Evolutionary conservation across 345 rosid species (phyloP).

Genomic region (Camelina neglecta): DNA sequence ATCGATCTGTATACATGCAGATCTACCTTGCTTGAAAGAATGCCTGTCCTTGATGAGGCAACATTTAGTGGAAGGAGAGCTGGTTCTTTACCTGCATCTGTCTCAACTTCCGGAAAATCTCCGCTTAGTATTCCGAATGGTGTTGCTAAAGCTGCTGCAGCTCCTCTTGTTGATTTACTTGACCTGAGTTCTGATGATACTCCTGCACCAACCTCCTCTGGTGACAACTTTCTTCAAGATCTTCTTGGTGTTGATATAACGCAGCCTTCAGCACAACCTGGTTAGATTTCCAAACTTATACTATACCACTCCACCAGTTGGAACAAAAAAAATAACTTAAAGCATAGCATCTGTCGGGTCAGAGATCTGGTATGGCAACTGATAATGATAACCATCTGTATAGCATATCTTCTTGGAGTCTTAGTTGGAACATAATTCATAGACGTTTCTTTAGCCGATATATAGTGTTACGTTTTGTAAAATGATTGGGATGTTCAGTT

Average conservation of each 20-base stretch:
- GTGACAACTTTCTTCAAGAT: constrained; percentile 83
- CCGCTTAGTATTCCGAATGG: constrained; percentile 76
- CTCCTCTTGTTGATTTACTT: constrained; percentile 88
- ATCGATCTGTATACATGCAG: constrained; percentile 57
- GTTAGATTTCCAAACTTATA: constrained; percentile 52
- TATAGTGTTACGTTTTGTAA: constrained; percentile 5
- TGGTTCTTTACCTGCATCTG: constrained; percentile 70
- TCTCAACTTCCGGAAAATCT: constrained; percentile 63
- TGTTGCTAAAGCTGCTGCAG: constrained; percentile 73
- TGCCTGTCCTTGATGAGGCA: constrained; percentile 99
- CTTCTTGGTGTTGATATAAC: constrained; percentile 86
- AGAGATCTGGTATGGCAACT: constrained; percentile 17
- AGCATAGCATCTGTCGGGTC: not conserved
- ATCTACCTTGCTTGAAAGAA: constrained; percentile 88
- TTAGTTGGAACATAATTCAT: constrained; percentile 7
- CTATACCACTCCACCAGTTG: not conserved
- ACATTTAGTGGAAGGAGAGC: constrained; percentile 88
- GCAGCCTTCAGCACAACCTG: constrained; percentile 61
- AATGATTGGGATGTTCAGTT: constrained; percentile 6
- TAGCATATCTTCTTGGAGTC: constrained; percentile 20
- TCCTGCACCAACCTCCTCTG: constrained; percentile 74
- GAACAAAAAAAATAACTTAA: not conserved
- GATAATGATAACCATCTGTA: constrained; percentile 10
- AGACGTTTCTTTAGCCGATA: constrained; percentile 8
- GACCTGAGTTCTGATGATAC: constrained; percentile 83